These are phyloP conservation scores for Cryoendolithus antarcticus DNA, from an alignment of 2,329 filamentous ascomycete species.

Conservation along the genomic window DNA sequence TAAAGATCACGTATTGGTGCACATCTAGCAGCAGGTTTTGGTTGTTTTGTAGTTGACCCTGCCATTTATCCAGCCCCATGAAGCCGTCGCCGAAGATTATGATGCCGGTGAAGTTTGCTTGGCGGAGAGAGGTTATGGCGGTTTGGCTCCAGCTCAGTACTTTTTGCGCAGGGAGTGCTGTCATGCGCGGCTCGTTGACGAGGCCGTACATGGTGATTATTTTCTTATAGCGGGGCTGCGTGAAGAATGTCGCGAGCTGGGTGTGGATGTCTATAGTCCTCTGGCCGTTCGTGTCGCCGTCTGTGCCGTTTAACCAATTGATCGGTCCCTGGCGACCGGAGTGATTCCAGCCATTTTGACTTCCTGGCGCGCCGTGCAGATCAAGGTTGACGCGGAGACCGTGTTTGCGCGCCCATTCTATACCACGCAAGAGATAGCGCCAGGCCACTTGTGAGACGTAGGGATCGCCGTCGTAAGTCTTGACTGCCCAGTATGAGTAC, in stretches of 20 bases:
- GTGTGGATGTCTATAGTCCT: constrained; percentile 80
- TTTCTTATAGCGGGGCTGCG: constrained; percentile 84
- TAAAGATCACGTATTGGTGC: constrained; percentile 98
- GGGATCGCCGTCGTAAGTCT: constrained; percentile 71
- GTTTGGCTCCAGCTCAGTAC: constrained; percentile 71
- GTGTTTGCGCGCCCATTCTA: constrained; percentile 88
- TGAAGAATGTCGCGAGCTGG: constrained; percentile 79
- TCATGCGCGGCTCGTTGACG: constrained; percentile 86
- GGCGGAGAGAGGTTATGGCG: constrained; percentile 59
- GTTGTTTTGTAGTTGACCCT: constrained; percentile 62
- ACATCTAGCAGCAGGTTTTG: constrained; percentile 83
- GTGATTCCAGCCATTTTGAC: constrained; percentile 97
- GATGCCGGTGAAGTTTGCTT: constrained; percentile 59
- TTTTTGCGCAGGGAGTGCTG: constrained; percentile 45
- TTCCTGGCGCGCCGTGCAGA: constrained; percentile 79
- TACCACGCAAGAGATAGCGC: constrained; percentile 83
- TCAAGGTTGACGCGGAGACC: constrained; percentile 89
- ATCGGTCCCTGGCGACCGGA: constrained; percentile 72
- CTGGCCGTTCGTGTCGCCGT: constrained; percentile 66
- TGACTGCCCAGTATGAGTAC: constrained; percentile 89
- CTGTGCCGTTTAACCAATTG: constrained; percentile 80
- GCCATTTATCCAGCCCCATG: constrained; percentile 81
- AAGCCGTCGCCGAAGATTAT: constrained; percentile 93
- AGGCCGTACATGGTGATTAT: constrained; percentile 87
- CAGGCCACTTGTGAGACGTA: constrained; percentile 80